Conservation (phyloP, 1,139 yeast species). For the Yamadazyma epiphylla region DNA sequence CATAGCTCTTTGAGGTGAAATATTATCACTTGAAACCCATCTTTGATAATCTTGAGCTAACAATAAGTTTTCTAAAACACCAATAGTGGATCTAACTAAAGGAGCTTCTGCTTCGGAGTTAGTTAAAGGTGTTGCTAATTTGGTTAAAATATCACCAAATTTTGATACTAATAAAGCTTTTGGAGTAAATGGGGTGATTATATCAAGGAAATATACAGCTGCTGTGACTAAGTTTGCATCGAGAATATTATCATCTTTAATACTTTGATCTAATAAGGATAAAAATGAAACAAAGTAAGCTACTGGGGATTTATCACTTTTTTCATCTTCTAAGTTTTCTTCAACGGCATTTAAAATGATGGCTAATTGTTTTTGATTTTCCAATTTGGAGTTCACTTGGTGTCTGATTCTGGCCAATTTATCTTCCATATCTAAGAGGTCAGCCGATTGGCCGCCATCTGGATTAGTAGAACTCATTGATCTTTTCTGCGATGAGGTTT, state of each 20-base stretch:
- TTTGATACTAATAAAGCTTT: slow-evolving; percentile 63
- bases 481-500: slow-evolving; percentile 6
- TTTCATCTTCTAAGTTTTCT: slow-evolving; percentile 75
- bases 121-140: slow-evolving; percentile 78
- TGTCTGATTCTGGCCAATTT: slow-evolving; percentile 65
- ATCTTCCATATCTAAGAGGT: slow-evolving; percentile 55
- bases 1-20: slow-evolving; percentile 80
- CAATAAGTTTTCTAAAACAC: slow-evolving; percentile 76
- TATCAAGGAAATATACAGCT: slow-evolving; percentile 77
- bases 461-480: slow-evolving; percentile 24
- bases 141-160: slow-evolving; percentile 72
- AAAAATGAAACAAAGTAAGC: slow-evolving; percentile 84
- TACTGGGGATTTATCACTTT: slow-evolving; percentile 56
- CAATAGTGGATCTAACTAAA: slow-evolving; percentile 75
- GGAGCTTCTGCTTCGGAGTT: slow-evolving; percentile 78
- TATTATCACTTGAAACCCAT: slow-evolving; percentile 56
- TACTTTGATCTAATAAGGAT: slow-evolving; percentile 74
- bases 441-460: slow-evolving; percentile 38
- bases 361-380: slow-evolving; percentile 75
- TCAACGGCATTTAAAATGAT: slow-evolving; percentile 84
- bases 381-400: slow-evolving; percentile 71
- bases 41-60: slow-evolving; percentile 76
- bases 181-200: slow-evolving; percentile 75
- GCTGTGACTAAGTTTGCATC: slow-evolving; percentile 68
- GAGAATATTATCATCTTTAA: slow-evolving; percentile 47